phyloP scores from a whole-genome alignment of 306 rosid genomes.

The Cicer yamashitae region DNA sequence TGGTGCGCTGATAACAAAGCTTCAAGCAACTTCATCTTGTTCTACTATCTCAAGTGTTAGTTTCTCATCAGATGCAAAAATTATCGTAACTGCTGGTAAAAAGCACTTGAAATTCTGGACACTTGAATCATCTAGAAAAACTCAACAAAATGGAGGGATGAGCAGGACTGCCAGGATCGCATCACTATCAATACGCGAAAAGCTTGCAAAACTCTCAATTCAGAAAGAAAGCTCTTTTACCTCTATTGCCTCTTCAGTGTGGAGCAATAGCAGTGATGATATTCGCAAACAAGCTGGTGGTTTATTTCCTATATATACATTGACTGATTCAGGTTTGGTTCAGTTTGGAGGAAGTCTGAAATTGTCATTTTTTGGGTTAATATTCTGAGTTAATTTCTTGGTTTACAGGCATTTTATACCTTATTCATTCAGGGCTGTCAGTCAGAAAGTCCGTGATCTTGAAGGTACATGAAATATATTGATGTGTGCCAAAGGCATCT shows the following conservation, averaged over 20 bases:
- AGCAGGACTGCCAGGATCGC: constrained; percentile 41
- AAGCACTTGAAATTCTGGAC: constrained; percentile 80
- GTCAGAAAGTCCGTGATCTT: constrained; percentile 63
- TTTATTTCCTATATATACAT: constrained; percentile 60
- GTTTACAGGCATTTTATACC: constrained; percentile 62
- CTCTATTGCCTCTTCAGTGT: constrained; percentile 54
- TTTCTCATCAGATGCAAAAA: constrained; percentile 71
- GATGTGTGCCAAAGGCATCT: constrained; percentile 20
- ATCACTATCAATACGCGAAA: constrained; percentile 57
- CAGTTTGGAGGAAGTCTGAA: constrained; percentile 38
- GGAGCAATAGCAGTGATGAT: constrained; percentile 33
- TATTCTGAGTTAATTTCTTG: constrained; percentile 39
- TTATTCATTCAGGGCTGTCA: constrained; percentile 61
- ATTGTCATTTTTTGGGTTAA: constrained; percentile 4
- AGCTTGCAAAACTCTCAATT: constrained; percentile 64
- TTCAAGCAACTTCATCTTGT: constrained; percentile 73
- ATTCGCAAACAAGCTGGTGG: constrained; percentile 53
- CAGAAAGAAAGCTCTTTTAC: constrained; percentile 65
- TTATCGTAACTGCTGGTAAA: constrained; percentile 71
- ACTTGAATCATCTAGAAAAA: constrained; percentile 61
- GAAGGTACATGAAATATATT: constrained; percentile 52
- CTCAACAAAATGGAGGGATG: constrained; percentile 52
- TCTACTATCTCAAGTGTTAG: constrained; percentile 62
- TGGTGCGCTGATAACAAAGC: constrained; percentile 61
- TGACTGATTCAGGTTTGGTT: constrained; percentile 75